Conservation (phyloP, 169 alveolate species). For the Fabrea salina region DNA sequence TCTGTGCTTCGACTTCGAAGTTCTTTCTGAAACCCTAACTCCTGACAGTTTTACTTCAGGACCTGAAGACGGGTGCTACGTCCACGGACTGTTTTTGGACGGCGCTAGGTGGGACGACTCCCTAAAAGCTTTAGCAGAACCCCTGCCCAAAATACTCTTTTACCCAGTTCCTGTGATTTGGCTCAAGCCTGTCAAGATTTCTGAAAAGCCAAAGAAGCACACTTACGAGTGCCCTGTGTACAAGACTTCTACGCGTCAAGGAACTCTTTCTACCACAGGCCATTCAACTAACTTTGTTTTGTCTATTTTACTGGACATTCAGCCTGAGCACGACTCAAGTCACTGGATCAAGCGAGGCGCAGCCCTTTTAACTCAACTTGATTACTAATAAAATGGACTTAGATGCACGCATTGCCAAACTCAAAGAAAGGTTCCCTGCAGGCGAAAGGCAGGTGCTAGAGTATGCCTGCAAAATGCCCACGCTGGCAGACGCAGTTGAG, state of each 20-base stretch:
- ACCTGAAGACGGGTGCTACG: constrained; percentile 84
- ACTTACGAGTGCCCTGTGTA: constrained; percentile 83
- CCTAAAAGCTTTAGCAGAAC: constrained; percentile 66
- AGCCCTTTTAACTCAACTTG: constrained; percentile 88
- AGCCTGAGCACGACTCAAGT: constrained; percentile 75
- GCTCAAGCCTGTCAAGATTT: constrained; percentile 61
- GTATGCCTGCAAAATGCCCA: constrained; percentile 11
- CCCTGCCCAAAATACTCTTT: constrained; percentile 74
- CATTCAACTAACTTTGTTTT: constrained; percentile 91
- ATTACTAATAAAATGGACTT: constrained; percentile 64
- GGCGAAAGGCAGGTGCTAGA: constrained; percentile 20
- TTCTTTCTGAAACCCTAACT: constrained; percentile 28
- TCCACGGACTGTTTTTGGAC: constrained; percentile 84
- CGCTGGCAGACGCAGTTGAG: neutral
- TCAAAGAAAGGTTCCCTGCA: constrained; percentile 19
- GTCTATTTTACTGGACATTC: constrained; percentile 75
- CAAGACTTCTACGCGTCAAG: constrained; percentile 83
- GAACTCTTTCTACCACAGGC: constrained; percentile 91
- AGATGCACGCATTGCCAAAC: neutral
- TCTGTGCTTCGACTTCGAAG: constrained; percentile 79
- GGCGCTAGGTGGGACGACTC: constrained; percentile 87
- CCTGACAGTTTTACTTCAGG: constrained; percentile 36
- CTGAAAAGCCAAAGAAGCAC: constrained; percentile 26
- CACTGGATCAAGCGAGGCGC: constrained; percentile 94
- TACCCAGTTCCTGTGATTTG: constrained; percentile 73